These are phyloP conservation scores for Aspergillus kassunensis DNA, from an alignment of 495 filamentous ascomycete species.

Conservation along the genomic window DNA sequence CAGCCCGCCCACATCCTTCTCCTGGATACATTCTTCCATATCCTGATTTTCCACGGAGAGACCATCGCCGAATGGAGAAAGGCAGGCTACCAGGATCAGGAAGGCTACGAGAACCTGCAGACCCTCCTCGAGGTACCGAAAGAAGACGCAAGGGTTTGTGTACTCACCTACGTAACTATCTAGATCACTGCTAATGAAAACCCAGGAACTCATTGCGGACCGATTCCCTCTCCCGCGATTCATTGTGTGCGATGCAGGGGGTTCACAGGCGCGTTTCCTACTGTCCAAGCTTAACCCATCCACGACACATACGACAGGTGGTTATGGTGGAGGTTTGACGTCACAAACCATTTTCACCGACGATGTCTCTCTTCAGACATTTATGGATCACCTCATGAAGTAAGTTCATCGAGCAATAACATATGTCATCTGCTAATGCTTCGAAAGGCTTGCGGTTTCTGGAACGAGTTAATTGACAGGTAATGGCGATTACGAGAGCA, in stretches of 20 bases:
- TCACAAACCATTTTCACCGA: constrained; percentile 99
- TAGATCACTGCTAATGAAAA: neutral
- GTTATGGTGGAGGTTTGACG: constrained; percentile 85
- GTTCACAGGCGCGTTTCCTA: constrained; percentile 96
- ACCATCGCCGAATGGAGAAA: constrained; percentile 98
- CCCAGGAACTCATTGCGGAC: constrained; percentile 93
- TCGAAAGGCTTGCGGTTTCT: constrained; percentile 57
- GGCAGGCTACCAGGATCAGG: constrained; percentile 95
- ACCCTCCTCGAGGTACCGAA: constrained; percentile 88
- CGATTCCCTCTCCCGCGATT: constrained; percentile 97
- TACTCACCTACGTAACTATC: neutral
- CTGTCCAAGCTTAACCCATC: constrained; percentile 97
- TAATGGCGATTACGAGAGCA: constrained; percentile 33
- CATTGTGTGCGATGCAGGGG: constrained; percentile 97
- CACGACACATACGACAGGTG: constrained; percentile 92
- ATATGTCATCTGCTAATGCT: constrained; percentile 26
- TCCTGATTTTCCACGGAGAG: constrained; percentile 98
- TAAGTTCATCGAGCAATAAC: constrained; percentile 39
- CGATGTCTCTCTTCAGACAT: constrained; percentile 96
- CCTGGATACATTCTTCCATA: constrained; percentile 99
- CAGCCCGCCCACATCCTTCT: constrained; percentile 92
- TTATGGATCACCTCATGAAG: constrained; percentile 99
- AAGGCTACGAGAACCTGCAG: constrained; percentile 97
- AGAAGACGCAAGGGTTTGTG: constrained; percentile 86
- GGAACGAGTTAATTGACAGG: constrained; percentile 52